Conservation (phyloP, 495 filamentous ascomycete species). For the Annulohypoxylon maeteangense region DNA sequence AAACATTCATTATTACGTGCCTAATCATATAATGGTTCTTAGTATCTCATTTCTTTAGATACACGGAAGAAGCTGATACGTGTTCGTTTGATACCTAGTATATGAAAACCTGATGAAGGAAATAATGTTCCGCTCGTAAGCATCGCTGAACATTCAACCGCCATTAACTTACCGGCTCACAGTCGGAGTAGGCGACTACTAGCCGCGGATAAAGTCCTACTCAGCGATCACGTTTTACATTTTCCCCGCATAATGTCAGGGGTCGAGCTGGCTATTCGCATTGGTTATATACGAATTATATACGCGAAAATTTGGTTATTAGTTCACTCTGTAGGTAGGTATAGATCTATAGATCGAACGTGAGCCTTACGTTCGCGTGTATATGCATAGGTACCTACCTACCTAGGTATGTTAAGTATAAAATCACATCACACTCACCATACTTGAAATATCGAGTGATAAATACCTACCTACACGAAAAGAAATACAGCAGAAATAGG, state of each 20-base stretch:
- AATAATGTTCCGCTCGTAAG: neutral
- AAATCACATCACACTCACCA: neutral
- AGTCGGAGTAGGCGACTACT: neutral
- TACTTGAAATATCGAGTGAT: neutral
- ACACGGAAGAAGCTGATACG: neutral
- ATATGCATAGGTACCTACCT: neutral
- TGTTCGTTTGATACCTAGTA: neutral
- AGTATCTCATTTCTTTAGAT: neutral
- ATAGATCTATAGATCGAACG: neutral
- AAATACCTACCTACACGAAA: neutral
- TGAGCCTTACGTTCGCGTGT: neutral
- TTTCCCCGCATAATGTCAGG: constrained; percentile 28
- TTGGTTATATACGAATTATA: neutral
- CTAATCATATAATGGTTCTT: too few relatives aligned
- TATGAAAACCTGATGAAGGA: too few relatives aligned
- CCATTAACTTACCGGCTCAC: constrained; percentile 29
- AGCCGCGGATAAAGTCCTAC: constrained; percentile 37
- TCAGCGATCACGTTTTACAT: neutral
- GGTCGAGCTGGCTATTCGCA: neutral
- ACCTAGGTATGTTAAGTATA: too few relatives aligned
- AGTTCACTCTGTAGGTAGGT: neutral
- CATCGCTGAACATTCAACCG: neutral
- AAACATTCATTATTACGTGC: neutral
- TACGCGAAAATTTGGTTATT: constrained; percentile 4
- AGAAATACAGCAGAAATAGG: neutral